Percentiles rank a stretch among this genome's conserved stretches.
Conservation (phyloP, 2,329 filamentous ascomycete species). For the Davidsoniella virescens region DNA sequence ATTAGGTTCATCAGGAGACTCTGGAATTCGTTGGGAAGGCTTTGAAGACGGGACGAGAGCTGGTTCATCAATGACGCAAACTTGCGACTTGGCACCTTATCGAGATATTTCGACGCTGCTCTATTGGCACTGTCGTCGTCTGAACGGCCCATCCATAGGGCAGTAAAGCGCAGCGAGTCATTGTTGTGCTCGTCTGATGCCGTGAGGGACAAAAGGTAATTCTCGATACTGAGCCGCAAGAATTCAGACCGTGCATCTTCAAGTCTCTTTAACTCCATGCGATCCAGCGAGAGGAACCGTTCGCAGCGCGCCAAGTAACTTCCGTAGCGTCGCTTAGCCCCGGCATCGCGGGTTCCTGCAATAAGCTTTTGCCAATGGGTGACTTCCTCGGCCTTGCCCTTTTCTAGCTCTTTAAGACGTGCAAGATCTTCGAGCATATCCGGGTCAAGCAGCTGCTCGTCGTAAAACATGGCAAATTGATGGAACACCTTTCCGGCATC, state of each 20-base stretch:
- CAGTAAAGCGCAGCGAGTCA: conserved; percentile 79
- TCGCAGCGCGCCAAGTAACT: conserved; percentile 55
- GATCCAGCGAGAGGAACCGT: conserved; percentile 79
- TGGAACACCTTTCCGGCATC: conserved; percentile 83
- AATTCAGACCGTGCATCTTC: conserved; percentile 64
- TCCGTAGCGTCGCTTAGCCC: conserved; percentile 38
- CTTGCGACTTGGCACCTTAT: conserved; percentile 70
- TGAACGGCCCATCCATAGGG: conserved; percentile 82
- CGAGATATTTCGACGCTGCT: conserved; percentile 54
- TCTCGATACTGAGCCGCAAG: conserved; percentile 76
- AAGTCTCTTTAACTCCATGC: conserved; percentile 68
- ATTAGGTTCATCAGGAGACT: conserved; percentile 56
- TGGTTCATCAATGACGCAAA: conserved; percentile 93
- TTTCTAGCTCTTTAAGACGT: conserved; percentile 53
- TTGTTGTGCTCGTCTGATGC: conserved; percentile 82
- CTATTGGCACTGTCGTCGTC: conserved; percentile 61
- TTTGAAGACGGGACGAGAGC: conserved; percentile 77
- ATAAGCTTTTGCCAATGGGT: conserved; percentile 43
- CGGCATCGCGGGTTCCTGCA: conserved; percentile 33
- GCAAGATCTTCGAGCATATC: conserved; percentile 73
- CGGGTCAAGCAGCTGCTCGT: conserved; percentile 77
- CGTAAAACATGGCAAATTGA: conserved; percentile 89
- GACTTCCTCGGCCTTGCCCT: conserved; percentile 53
- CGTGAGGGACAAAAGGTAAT: conserved; percentile 71
- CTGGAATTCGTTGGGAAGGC: conserved; percentile 57